Conservation (phyloP, 129 eudicot genomes). For the Smallanthus sonchifolius region DNA sequence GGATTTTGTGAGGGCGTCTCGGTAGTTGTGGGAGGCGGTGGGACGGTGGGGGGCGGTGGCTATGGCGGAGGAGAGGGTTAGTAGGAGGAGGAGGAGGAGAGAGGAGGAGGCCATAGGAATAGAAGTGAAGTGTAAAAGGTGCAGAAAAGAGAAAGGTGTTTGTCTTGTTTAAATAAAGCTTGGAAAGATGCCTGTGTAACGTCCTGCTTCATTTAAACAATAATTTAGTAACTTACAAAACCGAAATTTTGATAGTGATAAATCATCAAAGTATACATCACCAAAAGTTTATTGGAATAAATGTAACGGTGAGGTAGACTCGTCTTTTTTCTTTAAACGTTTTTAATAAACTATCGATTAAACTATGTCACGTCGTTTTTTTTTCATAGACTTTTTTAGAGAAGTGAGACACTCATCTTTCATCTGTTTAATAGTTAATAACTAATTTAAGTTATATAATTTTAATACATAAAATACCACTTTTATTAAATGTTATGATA, state of each 20-base stretch:
- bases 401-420: no score
- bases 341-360: no score
- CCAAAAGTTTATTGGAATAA: no score
- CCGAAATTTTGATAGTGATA: background rate
- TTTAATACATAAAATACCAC: no score
- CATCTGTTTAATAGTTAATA: no score
- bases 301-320: no score
- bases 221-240: background rate
- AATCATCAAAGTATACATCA: no score
- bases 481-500: no score
- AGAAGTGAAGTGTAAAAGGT: background rate
- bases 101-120: background rate
- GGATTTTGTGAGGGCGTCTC: constrained; percentile 53
- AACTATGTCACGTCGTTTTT: no score
- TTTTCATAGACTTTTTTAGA: no score
- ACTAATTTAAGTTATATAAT: no score
- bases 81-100: constrained; percentile 6
- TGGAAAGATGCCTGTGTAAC: background rate
- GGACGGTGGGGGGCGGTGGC: constrained; percentile 25
- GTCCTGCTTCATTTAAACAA: background rate
- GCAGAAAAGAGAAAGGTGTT: background rate
- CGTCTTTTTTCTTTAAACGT: no score
- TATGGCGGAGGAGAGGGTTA: background rate
- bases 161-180: constrained; percentile 15
- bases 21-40: constrained; percentile 36